A percentile compares a stretch with the other conserved stretches of the same genome.
Conservation (phyloP, 257 asterid genomes). For the Henckelia pumila region DNA sequence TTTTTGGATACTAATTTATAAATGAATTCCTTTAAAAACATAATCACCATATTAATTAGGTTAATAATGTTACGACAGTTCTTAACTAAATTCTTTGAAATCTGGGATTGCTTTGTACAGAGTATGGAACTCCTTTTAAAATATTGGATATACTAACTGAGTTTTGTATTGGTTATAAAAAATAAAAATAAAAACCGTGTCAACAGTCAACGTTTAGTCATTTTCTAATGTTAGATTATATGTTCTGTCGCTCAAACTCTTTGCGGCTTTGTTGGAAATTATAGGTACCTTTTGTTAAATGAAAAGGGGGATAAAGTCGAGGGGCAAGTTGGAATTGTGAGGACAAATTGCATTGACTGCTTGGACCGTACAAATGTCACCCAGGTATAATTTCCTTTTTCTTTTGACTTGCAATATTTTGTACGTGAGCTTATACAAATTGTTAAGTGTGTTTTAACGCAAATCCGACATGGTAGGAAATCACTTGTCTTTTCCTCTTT, state of each 20-base stretch:
- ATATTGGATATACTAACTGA: neutral
- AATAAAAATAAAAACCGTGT: neutral
- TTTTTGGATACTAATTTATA: neutral
- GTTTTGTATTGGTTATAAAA: too few relatives aligned
- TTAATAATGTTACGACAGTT: neutral
- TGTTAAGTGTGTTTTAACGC: too few relatives aligned
- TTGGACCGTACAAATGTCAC: conserved; percentile 99
- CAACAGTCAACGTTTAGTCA: neutral
- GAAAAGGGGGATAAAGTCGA: conserved; percentile 81
- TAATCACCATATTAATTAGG: neutral
- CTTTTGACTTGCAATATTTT: neutral
- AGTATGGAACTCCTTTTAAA: neutral
- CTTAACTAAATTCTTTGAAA: neutral
- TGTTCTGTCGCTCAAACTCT: conserved; percentile 9
- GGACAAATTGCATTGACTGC: conserved; percentile 93
- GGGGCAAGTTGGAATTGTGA: conserved; percentile 77
- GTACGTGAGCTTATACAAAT: neutral
- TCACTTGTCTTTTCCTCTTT: neutral
- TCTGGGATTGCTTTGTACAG: neutral
- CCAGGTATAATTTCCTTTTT: conserved; percentile 46
- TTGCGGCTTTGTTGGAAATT: conserved; percentile 20
- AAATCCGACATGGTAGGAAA: neutral
- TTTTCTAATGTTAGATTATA: conserved; percentile 5
- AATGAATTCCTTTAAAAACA: neutral
- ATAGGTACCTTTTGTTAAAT: conserved; percentile 76